Evolutionary conservation across 2,329 filamentous ascomycete genomes (phyloP).

Genomic region (Nakataea oryzae): DNA sequence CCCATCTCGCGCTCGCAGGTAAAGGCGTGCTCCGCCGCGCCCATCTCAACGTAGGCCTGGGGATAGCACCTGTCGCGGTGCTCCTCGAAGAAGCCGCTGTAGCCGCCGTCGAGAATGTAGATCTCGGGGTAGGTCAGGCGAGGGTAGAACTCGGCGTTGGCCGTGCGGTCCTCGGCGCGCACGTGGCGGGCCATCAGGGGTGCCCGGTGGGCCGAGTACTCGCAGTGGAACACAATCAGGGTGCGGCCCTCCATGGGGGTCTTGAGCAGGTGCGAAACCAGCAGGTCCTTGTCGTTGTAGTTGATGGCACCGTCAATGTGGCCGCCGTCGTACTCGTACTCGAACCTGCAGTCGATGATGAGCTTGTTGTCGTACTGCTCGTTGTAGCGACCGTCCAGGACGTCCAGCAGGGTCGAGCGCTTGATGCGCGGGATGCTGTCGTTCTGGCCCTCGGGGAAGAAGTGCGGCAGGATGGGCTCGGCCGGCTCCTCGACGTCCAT

Average conservation of each 20-base stretch:
- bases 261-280: conserved; percentile 70
- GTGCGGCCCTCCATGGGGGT: conserved; percentile 58
- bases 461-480: conserved; percentile 71
- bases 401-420: conserved; percentile 69
- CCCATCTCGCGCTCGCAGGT: conserved; percentile 94
- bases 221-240: conserved; percentile 88
- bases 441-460: conserved; percentile 65
- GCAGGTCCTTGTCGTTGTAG: conserved; percentile 89
- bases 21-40: conserved; percentile 77
- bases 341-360: conserved; percentile 93
- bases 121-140: conserved; percentile 89
- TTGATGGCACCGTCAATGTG: conserved; percentile 92
- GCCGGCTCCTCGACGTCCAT: conserved; percentile 75
- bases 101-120: conserved; percentile 93
- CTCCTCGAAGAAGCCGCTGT: conserved; percentile 81
- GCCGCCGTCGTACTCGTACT: conserved; percentile 96
- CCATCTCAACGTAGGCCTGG: conserved; percentile 96
- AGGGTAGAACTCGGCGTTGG: conserved; percentile 81
- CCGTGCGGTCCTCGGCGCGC: conserved; percentile 74
- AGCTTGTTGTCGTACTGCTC: conserved; percentile 69
- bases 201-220: conserved; percentile 93
- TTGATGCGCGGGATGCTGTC: conserved; percentile 85
- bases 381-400: conserved; percentile 77
- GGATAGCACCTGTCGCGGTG: conserved; percentile 78
- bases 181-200: conserved; percentile 94